Percentiles rank a stretch among this genome's conserved stretches.
phyloP scores from a whole-genome alignment of 352 stramenopile genomes.

The Phytophthora pini region DNA sequence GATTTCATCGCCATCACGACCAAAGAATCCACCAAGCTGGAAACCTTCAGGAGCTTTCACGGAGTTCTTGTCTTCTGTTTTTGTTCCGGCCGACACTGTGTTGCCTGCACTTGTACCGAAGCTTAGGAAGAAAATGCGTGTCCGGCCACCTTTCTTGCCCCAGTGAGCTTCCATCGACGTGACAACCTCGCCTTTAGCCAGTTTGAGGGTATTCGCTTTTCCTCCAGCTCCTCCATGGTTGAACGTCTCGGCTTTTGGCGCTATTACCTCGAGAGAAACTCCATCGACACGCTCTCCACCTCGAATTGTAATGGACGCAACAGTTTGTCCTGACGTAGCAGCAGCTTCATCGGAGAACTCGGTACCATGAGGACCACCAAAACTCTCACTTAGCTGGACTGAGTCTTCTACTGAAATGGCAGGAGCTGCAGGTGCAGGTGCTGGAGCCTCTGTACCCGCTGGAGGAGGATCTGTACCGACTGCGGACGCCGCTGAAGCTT shows the following conservation, averaged over 20 bases:
- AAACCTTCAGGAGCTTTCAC: conserved; percentile 10
- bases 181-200: conserved; percentile 4
- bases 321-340: conserved; percentile 5
- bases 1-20: conserved; percentile 15
- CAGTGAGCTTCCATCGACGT: conserved; percentile 14
- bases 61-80: conserved; percentile 10
- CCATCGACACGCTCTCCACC: conserved; percentile 8
- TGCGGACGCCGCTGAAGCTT: neutral
- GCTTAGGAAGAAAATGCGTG: conserved; percentile 11
- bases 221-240: conserved; percentile 9
- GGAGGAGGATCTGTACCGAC: neutral
- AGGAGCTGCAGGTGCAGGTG: too few species aligned
- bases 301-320: neutral
- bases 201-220: conserved; percentile 7
- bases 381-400: conserved; percentile 1
- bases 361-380: conserved; percentile 13
- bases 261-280: neutral
- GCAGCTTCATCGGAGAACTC: conserved; percentile 8
- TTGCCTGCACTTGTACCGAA: conserved; percentile 16
- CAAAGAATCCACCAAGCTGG: conserved; percentile 13
- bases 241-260: conserved; percentile 8
- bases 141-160: conserved; percentile 10
- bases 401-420: conserved; percentile 5
- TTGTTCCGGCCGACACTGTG: conserved; percentile 1
- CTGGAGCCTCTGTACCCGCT: neutral